Base-by-base conservation (phyloP, 768 basidiomycete species). In the Thelephora ganbajun region DNA sequence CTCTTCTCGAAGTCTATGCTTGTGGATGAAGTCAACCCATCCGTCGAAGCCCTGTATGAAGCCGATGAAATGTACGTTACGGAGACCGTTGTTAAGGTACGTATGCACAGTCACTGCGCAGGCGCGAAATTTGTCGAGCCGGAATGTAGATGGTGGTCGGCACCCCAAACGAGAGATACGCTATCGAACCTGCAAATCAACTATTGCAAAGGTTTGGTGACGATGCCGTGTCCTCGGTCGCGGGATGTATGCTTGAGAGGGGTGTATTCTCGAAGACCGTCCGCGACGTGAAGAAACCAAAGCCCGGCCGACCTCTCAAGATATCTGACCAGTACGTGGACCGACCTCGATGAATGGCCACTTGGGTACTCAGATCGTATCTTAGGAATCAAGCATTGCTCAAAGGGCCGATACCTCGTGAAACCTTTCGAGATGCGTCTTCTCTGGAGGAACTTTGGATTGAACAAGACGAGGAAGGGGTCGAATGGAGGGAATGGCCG, bases 251-350 rank as follows among this genome's bases (percentile, higher is more conserved):
- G 36, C 66, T 84, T 13, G 65, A 66, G 43, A 77, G 79, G 16
- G 78, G 80, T 6, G 69, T 86, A 3, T 59, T 93, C 22, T 77
- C 83, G 1, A 83, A 79, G 58, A 62, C 74, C 7, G 69, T 79
- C 47, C 74, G 77, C 41, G 81, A 84, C 61, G 73, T 72, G 6
- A 65, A 68, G 46, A 79, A 79, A 58, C 62, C 69, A 39, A 77
- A 68, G 48, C 88, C 87, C 6, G 89, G 89, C 23, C 73, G 87
- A 46, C 74, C 73, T 46, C 62, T 86, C 45, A 85, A 80, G 58
- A 82, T 89, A 44, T 85, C 85, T 12, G 89, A 90, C 54, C 61
- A 63, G 88, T 75, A 49, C 16, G 68, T 56, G 33, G 14, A n/a
- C 2, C 19, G 7, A 34, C 36, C 18, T 44, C 13, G 35, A 12